These are phyloP conservation scores for Debaryomyces robertsiae DNA, from an alignment of 1,139 yeast genomes.

Conservation along the genomic window DNA sequence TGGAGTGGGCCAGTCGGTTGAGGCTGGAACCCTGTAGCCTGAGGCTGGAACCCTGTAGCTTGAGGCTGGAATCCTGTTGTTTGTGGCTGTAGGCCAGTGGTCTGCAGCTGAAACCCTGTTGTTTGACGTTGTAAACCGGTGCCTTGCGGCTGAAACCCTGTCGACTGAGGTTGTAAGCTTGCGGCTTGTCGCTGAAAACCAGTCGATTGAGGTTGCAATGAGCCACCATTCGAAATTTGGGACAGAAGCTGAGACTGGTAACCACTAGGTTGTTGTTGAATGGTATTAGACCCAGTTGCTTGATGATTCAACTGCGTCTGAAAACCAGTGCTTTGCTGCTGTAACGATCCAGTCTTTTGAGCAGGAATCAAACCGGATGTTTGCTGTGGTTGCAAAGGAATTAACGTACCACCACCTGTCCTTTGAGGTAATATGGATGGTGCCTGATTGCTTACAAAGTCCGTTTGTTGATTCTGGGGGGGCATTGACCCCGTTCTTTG, in stretches of 20 bases:
- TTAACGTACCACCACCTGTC: constrained; percentile 47
- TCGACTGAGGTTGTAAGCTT: constrained; percentile 40
- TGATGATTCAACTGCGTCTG: constrained; percentile 23
- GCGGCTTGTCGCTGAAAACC: constrained; percentile 35
- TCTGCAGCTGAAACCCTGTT: constrained; percentile 36
- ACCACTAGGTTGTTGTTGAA: constrained; percentile 40
- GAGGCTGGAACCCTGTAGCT: constrained; percentile 37
- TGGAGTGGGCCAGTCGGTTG: constrained; percentile 47
- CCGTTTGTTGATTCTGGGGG: constrained; percentile 25
- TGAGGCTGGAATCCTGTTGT: constrained; percentile 46
- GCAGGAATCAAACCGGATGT: constrained; percentile 51
- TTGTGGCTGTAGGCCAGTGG: constrained; percentile 33
- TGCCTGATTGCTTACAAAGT: constrained; percentile 14
- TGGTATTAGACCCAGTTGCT: constrained; percentile 23
- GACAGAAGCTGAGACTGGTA: constrained; percentile 14
- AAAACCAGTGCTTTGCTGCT: constrained; percentile 12
- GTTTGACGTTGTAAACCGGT: constrained; percentile 32
- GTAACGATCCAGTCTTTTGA: constrained; percentile 32
- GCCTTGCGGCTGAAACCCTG: constrained; percentile 29
- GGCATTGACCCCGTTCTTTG: constrained; percentile 29
- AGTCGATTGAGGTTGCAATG: constrained; percentile 10
- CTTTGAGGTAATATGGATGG: constrained; percentile 36
- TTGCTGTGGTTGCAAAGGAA: constrained; percentile 52
- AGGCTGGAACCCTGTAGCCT: constrained; percentile 40
- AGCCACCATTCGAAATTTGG: neutral